Base-by-base conservation (phyloP, 2,329 filamentous ascomycete species). In the Phyllosticta paracitricarpa region DNA sequence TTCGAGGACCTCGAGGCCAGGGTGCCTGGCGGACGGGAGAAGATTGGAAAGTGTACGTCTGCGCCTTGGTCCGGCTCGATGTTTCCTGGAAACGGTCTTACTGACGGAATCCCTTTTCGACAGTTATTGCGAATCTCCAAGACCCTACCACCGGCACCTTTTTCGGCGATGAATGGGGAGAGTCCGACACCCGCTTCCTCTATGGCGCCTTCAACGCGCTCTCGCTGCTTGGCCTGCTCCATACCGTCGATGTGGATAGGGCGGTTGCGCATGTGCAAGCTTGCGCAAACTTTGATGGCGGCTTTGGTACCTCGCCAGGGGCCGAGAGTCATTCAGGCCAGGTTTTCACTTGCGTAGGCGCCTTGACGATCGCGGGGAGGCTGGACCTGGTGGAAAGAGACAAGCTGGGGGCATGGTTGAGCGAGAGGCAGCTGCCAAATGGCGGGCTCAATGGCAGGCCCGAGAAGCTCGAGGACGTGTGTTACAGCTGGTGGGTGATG, bases 401-500 rank as follows among this genome's bases (percentile, higher is more conserved):
- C 71, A 89, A 88, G 67, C 79, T 97, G 4, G 92, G 87, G 19
- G 84, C 85, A 56, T 99, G 94, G 94, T 80, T 99, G 59, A 96
- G 91, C 73, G 94, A 99, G 76, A 84, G 94, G 64, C 94, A 99
- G 73, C 80, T 96, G 28, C 83, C 89, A 9, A 87, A 87, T 56
- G 94, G 94, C 30, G 94, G 94, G 0, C 78, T 99, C 57, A 99
- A 99, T 72, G 94, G 94, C 2, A 83, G 94, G 56, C 94, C 94
- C 0, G 94, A 97, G 77, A 99, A 99, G 79, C 78, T 89, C 64
- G 93, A 96, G 72, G 94, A 99, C 73, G 93, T 96, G 14, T 99
- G 94, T 77, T 99, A 99, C 77, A 96, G 91, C 73, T 99, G 94
- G 94, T 99, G 94, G 94, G 94, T 97, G 54, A 78, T 93, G 70